Conservation (phyloP, 257 asterid genomes). For the Vinca minor region DNA sequence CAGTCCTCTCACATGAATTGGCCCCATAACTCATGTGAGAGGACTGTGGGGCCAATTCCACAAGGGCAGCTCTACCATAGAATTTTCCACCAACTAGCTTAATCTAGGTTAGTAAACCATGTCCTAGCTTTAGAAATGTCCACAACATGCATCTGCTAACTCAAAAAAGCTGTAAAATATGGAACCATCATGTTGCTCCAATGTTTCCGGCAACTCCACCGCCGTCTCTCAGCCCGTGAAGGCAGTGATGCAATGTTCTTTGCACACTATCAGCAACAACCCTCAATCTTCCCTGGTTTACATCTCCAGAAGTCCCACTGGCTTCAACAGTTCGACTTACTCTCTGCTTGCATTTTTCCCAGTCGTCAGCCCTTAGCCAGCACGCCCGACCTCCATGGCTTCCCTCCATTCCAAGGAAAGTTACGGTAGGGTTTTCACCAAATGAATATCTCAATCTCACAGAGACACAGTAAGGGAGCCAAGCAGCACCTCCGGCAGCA, state of each 20-base stretch:
- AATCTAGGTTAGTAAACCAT: conserved; percentile 9
- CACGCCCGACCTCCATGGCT: conserved; percentile 99
- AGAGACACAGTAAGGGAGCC: conserved; percentile 96
- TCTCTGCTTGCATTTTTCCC: conserved; percentile 89
- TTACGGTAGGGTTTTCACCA: conserved; percentile 59
- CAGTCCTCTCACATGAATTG: too few relatives aligned
- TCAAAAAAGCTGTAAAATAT: not conserved
- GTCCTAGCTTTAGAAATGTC: not conserved
- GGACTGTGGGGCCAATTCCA: too few relatives aligned
- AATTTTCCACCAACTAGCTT: conserved; percentile 16
- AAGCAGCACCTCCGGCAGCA: conserved; percentile 99
- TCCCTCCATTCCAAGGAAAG: conserved; percentile 93
- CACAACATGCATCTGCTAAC: not conserved
- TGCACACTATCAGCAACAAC: conserved; percentile 84
- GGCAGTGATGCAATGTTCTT: conserved; percentile 64
- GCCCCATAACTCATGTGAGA: too few relatives aligned
- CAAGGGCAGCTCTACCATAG: too few relatives aligned
- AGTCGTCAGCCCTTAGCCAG: conserved; percentile 74
- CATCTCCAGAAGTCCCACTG: conserved; percentile 61
- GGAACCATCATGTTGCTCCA: conserved; percentile 22
- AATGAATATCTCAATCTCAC: conserved; percentile 71
- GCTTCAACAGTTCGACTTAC: conserved; percentile 60
- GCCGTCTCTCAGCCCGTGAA: conserved; percentile 83
- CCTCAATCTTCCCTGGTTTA: conserved; percentile 79
- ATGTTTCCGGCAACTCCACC: conserved; percentile 28